These are phyloP conservation scores for Xylariaceae sp. DNA, from an alignment of 2,329 filamentous ascomycete genomes.

Conservation along the genomic window DNA sequence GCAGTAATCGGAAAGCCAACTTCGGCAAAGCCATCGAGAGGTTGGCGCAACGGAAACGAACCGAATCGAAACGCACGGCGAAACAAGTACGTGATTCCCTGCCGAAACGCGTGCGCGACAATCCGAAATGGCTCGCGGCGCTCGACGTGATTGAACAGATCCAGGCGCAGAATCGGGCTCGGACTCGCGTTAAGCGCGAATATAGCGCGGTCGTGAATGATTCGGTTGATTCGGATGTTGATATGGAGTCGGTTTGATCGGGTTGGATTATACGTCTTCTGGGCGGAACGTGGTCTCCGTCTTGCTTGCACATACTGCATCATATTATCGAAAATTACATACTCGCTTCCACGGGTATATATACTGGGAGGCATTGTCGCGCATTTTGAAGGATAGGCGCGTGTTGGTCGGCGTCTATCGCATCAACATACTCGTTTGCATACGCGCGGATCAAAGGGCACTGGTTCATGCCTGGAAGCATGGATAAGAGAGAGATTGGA, in stretches of 20 bases:
- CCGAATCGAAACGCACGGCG: slow-evolving; percentile 22
- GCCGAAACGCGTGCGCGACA: slow-evolving; percentile 40
- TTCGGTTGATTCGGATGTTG: slow-evolving; percentile 12
- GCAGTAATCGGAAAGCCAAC: slow-evolving; percentile 45
- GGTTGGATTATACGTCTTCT: too few species aligned
- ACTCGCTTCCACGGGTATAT: too few species aligned
- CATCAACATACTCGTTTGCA: too few species aligned
- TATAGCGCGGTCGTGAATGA: not conserved
- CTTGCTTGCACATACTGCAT: too few species aligned
- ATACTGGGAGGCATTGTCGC: too few species aligned
- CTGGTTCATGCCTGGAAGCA: too few species aligned
- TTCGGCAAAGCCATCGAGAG: slow-evolving; percentile 41
- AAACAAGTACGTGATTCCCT: slow-evolving; percentile 22
- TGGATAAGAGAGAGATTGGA: too few species aligned
- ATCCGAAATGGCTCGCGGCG: slow-evolving; percentile 43
- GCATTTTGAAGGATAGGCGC: too few species aligned
- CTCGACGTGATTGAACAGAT: slow-evolving; percentile 32
- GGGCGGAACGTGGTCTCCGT: too few species aligned
- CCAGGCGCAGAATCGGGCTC: slow-evolving; percentile 8
- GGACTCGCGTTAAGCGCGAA: not conserved
- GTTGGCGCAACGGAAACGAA: slow-evolving; percentile 33
- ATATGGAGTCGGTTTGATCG: slow-evolving; percentile 7
- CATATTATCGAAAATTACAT: too few species aligned
- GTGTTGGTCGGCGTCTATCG: too few species aligned
- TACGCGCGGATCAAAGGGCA: too few species aligned